phyloP scores from a whole-genome alignment of 1,284 basidiomycete species.

The Naganishia liquefaciens region DNA sequence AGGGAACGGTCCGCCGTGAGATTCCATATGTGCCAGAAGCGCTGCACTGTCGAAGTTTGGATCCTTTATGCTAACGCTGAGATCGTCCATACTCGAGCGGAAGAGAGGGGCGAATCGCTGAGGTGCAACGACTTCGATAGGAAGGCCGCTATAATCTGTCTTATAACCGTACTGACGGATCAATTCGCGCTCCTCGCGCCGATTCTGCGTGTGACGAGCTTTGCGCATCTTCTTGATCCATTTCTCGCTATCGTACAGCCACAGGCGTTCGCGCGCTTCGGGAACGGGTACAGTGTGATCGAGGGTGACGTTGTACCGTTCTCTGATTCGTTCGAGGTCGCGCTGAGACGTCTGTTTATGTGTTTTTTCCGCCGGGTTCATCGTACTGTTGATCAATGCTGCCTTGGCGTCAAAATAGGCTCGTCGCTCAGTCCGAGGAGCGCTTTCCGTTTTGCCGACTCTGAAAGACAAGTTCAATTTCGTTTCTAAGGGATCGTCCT shows the following conservation, averaged over 20 bases:
- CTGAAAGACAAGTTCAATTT: conserved; percentile 76
- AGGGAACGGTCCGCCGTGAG: conserved; percentile 60
- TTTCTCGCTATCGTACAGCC: conserved; percentile 72
- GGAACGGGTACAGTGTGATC: conserved; percentile 67
- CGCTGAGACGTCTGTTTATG: conserved; percentile 51
- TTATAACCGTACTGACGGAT: conserved; percentile 42
- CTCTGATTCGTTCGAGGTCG: conserved; percentile 37
- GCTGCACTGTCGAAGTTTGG: conserved; percentile 58
- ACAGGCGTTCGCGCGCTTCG: conserved; percentile 73
- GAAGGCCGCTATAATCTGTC: conserved; percentile 44
- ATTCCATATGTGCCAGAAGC: conserved; percentile 60
- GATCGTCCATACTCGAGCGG: conserved; percentile 65
- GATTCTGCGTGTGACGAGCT: conserved; percentile 54
- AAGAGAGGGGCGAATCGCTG: conserved; percentile 69
- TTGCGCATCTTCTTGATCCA: conserved; percentile 66
- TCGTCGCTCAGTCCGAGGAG: conserved; percentile 72
- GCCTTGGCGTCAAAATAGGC: conserved; percentile 75
- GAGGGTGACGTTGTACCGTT: conserved; percentile 59
- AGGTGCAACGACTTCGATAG: conserved; percentile 56
- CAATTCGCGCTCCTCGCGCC: conserved; percentile 55
- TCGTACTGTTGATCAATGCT: conserved; percentile 39
- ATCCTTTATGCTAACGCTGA: conserved; percentile 63
- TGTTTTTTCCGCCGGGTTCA: conserved; percentile 59
- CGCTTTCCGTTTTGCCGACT: conserved; percentile 73
- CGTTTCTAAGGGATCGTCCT: conserved; percentile 84